Evolutionary conservation across 805 yeast species (phyloP), one percentile per base, ranked within the genome.

Genomic region (Candida nonsorbophila): DNA sequence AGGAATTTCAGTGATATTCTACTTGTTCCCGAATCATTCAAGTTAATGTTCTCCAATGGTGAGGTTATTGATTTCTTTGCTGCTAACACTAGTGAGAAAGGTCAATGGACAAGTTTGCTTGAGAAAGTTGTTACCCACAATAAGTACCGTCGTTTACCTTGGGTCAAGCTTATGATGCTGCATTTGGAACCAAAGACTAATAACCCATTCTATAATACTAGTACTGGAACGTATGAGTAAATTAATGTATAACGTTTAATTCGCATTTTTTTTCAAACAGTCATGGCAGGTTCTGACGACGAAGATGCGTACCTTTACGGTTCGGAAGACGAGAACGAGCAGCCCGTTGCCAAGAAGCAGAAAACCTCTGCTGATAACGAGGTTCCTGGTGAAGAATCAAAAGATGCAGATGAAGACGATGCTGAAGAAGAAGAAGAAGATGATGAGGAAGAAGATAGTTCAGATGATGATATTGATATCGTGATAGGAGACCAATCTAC

Each of bases 51-150:
- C 53, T 69, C 74, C 23, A 83, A 88, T 49, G 88, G 85, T 4
- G 97, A 88, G 53, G 62, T 74, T 3, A 82, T 88, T 29, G 84
- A 78, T 40, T 84, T 90, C 53, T 84, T 84, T n/a, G 90, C 95
- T 11, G 92, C 85, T 30, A 74, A 78, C 24, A 67, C 61, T 25
- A 62, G 53, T 11, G 81, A 76, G 27, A 81, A 78, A 55, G 49
- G 55, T 18, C 58, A 62, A 30, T 90, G 97, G 97, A 70, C 81
- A 29, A 43, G 53, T 3, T 53, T 67, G 1, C 53, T 88, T 33
- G 78, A 78, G 34, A 62, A 62, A 27, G 71, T 81, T 12, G 69
- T 80, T 8, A 63, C 62, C 31, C 58, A 69, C 40, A 78, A 77
- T 51, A 64, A 59, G 40, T 69, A 72, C 45, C 73, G 79, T 30